phyloP scores from a whole-genome alignment of 2,329 filamentous ascomycete genomes.

The Fusarium multiceps region DNA sequence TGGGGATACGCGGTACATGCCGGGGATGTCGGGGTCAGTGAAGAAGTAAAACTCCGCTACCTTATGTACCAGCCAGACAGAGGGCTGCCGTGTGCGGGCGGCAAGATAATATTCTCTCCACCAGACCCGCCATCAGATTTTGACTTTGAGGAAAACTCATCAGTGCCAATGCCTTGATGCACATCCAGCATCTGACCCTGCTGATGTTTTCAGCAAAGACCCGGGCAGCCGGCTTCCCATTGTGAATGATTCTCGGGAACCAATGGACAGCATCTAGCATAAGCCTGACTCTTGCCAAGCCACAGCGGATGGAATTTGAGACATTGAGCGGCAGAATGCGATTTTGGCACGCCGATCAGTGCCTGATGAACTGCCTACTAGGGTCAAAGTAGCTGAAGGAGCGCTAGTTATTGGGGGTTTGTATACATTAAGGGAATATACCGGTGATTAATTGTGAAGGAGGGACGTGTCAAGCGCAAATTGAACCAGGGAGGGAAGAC shows the following conservation, averaged over 20 bases:
- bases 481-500: background rate
- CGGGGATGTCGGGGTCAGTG: slow-evolving; percentile 13
- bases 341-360: slow-evolving; percentile 37
- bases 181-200: background rate
- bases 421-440: slow-evolving; percentile 1
- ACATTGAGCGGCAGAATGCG: slow-evolving; percentile 28
- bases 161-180: background rate
- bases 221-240: background rate
- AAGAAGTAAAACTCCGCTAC: slow-evolving; percentile 22
- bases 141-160: slow-evolving; percentile 4
- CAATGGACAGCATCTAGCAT: slow-evolving; percentile 8
- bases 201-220: background rate
- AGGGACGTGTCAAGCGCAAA: slow-evolving; percentile 23
- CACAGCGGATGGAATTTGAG: slow-evolving; percentile 25
- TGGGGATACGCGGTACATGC: slow-evolving; percentile 16
- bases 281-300: slow-evolving; percentile 33
- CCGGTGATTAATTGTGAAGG: background rate
- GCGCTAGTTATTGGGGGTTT: background rate
- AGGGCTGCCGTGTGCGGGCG: slow-evolving; percentile 38
- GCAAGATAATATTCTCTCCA: slow-evolving; percentile 30
- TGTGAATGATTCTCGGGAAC: slow-evolving; percentile 17
- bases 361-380: background rate
- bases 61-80: slow-evolving; percentile 4
- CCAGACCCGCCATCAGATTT: slow-evolving; percentile 31
- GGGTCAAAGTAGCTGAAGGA: slow-evolving; percentile 12